Base-by-base conservation (phyloP, 331 rosid genomes). In the Pyracantha coccinea region DNA sequence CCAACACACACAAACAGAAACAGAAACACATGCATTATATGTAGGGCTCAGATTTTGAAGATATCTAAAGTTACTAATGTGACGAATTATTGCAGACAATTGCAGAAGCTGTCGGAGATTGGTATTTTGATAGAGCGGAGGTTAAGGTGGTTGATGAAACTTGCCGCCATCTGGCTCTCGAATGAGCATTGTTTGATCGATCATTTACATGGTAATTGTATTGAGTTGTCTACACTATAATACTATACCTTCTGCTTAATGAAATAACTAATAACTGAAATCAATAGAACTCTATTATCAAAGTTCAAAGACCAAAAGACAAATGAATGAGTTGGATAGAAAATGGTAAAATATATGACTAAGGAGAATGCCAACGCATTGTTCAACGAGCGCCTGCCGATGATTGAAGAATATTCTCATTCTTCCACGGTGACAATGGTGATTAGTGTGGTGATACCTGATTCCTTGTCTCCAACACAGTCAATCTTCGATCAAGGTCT, bases 91-190 rank as follows among this genome's bases (percentile, higher is more conserved):
- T 87, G 87, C 85, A 94, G 97, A 85, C 88, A 33, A 90, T 94
- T 55, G 94, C 99, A 6, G 24, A 81, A 19, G 97, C 97, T 25
- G 96, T 94, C 15, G 96, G 92, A 69, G 96, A 92, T 71, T 94
- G 99, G 99, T 94, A 85, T 80, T 94, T 90, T 16, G 92, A 94
- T 59, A 80, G 96, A 76, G 87, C 88, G 54, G 77, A 78, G 17
- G 87, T 83, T 54, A 94, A 87, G 91, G 83, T 38, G 53, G 71
- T 94, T 10, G 99, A 94, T 69, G 77, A 83, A 21, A 86, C 86
- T 17, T 91, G 97, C 75, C 96, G 90, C 84, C 78, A 90, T 86
- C 88, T 94, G 73, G 76, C 29, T 28, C 8, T 57, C 82, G 75
- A 76, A 78, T 1, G 8, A 87, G 31, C 75, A 44, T 35, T 72